Evolutionary conservation across 225 moss, liverwort and hornwort species (phyloP).

Genomic region (Polytrichum commune): DNA sequence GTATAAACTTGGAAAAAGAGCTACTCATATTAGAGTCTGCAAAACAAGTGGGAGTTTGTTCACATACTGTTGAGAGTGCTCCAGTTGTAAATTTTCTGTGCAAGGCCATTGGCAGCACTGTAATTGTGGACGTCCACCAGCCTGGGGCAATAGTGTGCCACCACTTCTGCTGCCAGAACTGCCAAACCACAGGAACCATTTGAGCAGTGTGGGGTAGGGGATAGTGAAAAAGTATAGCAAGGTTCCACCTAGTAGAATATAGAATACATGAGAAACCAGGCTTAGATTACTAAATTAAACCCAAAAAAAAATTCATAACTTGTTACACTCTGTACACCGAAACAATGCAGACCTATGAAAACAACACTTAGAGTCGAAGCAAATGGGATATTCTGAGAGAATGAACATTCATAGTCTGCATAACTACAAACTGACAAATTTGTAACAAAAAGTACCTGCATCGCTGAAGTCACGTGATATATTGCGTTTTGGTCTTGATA

Average conservation of each 20-base stretch:
- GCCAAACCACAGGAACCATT: slow-evolving; percentile 11
- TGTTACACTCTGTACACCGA: no score
- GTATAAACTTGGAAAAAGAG: not conserved
- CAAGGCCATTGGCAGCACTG: slow-evolving; percentile 93
- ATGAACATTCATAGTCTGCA: no score
- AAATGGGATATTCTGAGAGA: no score
- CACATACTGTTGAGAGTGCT: slow-evolving; percentile 89
- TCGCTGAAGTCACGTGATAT: slow-evolving; percentile 98
- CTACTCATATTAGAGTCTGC: not conserved
- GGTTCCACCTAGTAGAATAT: no score
- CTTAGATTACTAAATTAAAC: no score
- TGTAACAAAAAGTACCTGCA: slow-evolving; percentile 49
- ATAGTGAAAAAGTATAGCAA: no score
- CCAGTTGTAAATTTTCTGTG: slow-evolving; percentile 99
- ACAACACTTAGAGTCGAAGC: no score
- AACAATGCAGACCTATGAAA: no score
- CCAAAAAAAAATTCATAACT: no score
- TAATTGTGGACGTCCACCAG: slow-evolving; percentile 98
- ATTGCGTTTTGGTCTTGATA: slow-evolving; percentile 94
- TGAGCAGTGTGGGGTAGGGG: no score
- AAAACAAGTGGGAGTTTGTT: no score
- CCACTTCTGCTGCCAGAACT: slow-evolving; percentile 99
- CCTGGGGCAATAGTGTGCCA: slow-evolving; percentile 96
- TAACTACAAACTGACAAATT: not conserved
- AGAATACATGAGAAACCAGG: no score